A percentile compares a stretch with the other conserved stretches of the same genome.
phyloP scores from a whole-genome alignment of 2,329 filamentous ascomycete species.

The Pseudopyrenochaeta lycopersici region DNA sequence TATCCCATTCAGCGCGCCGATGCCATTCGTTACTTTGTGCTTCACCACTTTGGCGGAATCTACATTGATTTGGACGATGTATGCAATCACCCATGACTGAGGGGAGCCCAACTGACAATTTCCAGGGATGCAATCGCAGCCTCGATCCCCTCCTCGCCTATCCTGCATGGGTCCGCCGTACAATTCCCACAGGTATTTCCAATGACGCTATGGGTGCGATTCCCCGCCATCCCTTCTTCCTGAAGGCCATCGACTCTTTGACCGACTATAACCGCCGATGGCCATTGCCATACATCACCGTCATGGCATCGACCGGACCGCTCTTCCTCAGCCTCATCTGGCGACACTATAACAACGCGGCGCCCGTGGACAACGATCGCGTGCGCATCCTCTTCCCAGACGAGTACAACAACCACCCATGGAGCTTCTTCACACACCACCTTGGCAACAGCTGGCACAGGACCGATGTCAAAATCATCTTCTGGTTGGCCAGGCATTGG shows the following conservation, averaged over 20 bases:
- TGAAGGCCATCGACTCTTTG: slow-evolving; percentile 73
- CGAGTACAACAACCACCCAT: slow-evolving; percentile 72
- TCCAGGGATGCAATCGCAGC: slow-evolving; percentile 71
- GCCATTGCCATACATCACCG: slow-evolving; percentile 76
- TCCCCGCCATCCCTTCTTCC: slow-evolving; percentile 78
- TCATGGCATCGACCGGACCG: slow-evolving; percentile 82
- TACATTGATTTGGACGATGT: slow-evolving; percentile 83
- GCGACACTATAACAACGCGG: slow-evolving; percentile 73
- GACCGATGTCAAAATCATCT: slow-evolving; percentile 70
- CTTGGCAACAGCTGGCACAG: slow-evolving; percentile 72
- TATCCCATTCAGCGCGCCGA: slow-evolving; percentile 82
- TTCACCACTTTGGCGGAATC: slow-evolving; percentile 79
- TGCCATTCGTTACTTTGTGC: slow-evolving; percentile 80
- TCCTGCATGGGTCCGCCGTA: slow-evolving; percentile 75
- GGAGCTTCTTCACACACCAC: slow-evolving; percentile 77
- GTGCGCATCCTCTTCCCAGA: slow-evolving; percentile 74
- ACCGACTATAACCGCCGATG: slow-evolving; percentile 74
- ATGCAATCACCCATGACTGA: slow-evolving; percentile 27
- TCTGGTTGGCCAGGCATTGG: slow-evolving; percentile 69
- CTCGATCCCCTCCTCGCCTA: slow-evolving; percentile 75
- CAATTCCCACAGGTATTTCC: slow-evolving; percentile 78
- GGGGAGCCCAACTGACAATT: slow-evolving; percentile 6
- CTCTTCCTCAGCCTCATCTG: slow-evolving; percentile 79
- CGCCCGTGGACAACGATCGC: slow-evolving; percentile 59
- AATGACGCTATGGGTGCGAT: slow-evolving; percentile 83